Conservation (phyloP, 163 green algal species). For the Scenedesmus sp. region DNA sequence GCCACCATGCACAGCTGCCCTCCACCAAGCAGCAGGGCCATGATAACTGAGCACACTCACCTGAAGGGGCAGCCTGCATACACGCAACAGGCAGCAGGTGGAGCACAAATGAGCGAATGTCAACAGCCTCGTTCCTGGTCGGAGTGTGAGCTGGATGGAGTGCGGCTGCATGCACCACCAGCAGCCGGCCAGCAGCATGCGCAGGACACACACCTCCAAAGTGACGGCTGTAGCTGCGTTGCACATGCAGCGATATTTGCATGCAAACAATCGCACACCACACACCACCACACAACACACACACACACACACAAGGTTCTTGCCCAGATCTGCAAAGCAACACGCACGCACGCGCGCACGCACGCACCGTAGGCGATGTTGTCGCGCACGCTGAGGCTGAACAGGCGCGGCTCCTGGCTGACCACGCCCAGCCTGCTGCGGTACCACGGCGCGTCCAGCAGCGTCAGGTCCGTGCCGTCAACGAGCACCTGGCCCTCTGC, state of each 20-base stretch:
- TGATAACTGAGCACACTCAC: not conserved
- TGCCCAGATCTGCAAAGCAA: too few species aligned
- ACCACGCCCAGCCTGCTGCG: slow-evolving; percentile 80
- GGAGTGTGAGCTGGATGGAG: too few species aligned
- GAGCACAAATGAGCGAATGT: not conserved
- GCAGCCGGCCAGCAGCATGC: too few species aligned
- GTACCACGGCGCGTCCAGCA: slow-evolving; percentile 79
- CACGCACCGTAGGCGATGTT: slow-evolving; percentile 87
- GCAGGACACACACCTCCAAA: not conserved
- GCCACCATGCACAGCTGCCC: not conserved
- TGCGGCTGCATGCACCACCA: too few species aligned
- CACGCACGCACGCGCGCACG: too few species aligned
- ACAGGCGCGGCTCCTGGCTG: slow-evolving; percentile 81
- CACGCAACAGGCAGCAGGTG: not conserved
- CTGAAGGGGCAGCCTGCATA: slow-evolving; percentile 40
- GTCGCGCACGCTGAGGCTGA: slow-evolving; percentile 71
- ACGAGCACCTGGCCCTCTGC: slow-evolving; percentile 68
- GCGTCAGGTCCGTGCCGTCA: slow-evolving; percentile 73
- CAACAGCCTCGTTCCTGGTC: too few species aligned
- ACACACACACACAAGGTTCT: too few species aligned
- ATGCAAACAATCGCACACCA: too few species aligned
- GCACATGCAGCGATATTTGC: not conserved
- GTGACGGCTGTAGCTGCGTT: not conserved
- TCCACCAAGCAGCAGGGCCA: not conserved
- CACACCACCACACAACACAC: too few species aligned